phyloP scores from a whole-genome alignment of 2,329 filamentous ascomycete species.

The Raffaelea arxii region DNA sequence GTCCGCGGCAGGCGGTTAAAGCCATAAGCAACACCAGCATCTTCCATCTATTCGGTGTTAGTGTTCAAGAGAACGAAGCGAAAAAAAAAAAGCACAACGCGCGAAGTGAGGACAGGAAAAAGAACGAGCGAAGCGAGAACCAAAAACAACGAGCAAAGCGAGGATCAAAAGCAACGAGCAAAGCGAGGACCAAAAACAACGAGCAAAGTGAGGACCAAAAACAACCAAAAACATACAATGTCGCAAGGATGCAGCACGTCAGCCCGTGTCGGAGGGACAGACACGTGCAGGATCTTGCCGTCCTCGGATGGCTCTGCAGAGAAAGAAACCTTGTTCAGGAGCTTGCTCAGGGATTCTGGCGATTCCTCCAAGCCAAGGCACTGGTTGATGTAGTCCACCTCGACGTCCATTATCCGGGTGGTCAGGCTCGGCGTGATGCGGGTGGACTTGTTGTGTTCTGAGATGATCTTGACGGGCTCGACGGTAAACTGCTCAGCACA shows the following conservation, averaged over 20 bases:
- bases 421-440: slow-evolving; percentile 72
- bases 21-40: slow-evolving; percentile 90
- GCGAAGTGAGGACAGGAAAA: not conserved
- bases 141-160: not conserved
- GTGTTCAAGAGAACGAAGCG: too few species aligned
- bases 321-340: slow-evolving; percentile 85
- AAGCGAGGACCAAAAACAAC: too few species aligned
- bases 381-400: slow-evolving; percentile 87
- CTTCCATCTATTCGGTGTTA: slow-evolving; percentile 61
- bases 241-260: slow-evolving; percentile 95
- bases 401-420: slow-evolving; percentile 68
- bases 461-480: slow-evolving; percentile 87
- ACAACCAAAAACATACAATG: slow-evolving; percentile 45
- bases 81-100: not conserved
- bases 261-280: slow-evolving; percentile 79
- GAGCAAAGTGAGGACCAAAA: too few species aligned
- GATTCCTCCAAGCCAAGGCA: slow-evolving; percentile 77
- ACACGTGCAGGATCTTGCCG: slow-evolving; percentile 65
- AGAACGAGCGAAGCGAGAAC: too few species aligned
- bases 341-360: slow-evolving; percentile 63
- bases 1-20: slow-evolving; percentile 91
- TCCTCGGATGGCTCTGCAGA: slow-evolving; percentile 64
- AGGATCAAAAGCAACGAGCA: too few species aligned
- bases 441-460: slow-evolving; percentile 78
- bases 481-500: slow-evolving; percentile 82